phyloP scores from a whole-genome alignment of 805 yeast genomes.

The Nakazawaea anatomiae region DNA sequence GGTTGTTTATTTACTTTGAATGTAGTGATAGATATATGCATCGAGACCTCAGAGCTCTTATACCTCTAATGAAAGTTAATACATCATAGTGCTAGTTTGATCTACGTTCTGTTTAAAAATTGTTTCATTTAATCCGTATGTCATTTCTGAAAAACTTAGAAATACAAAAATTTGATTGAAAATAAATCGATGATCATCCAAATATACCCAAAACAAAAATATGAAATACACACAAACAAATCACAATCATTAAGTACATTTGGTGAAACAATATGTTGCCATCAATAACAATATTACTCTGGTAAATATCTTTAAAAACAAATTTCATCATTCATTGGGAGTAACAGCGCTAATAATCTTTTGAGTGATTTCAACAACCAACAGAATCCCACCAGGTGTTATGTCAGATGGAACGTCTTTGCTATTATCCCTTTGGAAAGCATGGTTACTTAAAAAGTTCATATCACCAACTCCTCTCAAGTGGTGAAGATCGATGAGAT shows the following conservation, averaged over 20 bases:
- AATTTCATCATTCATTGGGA: background rate
- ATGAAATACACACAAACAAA: background rate
- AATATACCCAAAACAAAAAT: background rate
- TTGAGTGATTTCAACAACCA: background rate
- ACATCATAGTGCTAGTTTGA: too few relatives aligned
- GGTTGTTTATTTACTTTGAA: too few relatives aligned
- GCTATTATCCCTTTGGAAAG: constrained; percentile 8
- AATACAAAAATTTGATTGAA: too few relatives aligned
- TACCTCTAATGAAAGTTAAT: too few relatives aligned
- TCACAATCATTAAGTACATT: background rate
- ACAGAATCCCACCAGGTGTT: background rate
- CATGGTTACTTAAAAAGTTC: constrained; percentile 13
- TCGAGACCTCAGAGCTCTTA: too few relatives aligned
- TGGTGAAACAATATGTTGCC: background rate
- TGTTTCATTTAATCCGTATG: too few relatives aligned
- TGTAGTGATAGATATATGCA: too few relatives aligned
- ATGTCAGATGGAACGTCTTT: background rate
- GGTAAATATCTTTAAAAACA: background rate
- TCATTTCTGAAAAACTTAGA: too few relatives aligned
- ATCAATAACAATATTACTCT: too few relatives aligned
- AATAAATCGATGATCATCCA: background rate
- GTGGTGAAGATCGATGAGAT: constrained; percentile 17
- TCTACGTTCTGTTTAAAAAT: too few relatives aligned
- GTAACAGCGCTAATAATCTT: constrained; percentile 4
- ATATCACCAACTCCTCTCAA: constrained; percentile 17